phyloP scores from a whole-genome alignment of 192 early-diverging fungal species.

The Podila verticillata region DNA sequence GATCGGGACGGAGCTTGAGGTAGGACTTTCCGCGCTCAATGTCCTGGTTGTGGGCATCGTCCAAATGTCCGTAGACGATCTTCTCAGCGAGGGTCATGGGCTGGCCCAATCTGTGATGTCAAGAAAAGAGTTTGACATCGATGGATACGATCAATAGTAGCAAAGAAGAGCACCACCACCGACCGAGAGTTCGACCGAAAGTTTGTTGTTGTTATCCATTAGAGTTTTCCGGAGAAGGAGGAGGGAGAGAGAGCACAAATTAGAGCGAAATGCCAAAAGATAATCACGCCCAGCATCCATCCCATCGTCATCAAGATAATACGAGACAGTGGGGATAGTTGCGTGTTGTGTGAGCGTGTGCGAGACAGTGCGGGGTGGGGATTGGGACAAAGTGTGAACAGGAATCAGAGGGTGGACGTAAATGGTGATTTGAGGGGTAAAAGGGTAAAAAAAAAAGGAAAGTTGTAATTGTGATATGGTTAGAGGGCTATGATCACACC shows the following conservation, averaged over 20 bases:
- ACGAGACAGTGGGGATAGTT: too few species aligned
- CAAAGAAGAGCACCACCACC: neutral
- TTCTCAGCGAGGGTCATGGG: slow-evolving; percentile 97
- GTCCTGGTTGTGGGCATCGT: slow-evolving; percentile 94
- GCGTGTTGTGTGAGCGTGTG: too few species aligned
- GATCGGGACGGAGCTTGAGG: slow-evolving; percentile 96
- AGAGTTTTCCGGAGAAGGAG: neutral
- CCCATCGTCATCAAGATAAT: too few species aligned
- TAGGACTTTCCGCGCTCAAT: slow-evolving; percentile 93
- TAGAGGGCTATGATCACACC: neutral
- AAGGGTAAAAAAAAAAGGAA: neutral
- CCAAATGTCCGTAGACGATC: slow-evolving; percentile 98
- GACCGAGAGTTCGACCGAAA: too few species aligned
- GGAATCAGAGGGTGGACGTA: neutral
- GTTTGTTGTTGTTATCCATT: neutral
- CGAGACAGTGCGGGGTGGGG: neutral
- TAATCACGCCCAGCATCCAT: neutral
- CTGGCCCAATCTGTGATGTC: slow-evolving; percentile 74
- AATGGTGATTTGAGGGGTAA: slow-evolving; percentile 1
- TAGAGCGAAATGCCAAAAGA: too few species aligned
- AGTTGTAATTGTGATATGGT: neutral
- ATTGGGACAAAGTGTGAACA: neutral
- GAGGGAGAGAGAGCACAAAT: too few species aligned
- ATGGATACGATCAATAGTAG: neutral
- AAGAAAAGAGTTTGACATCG: neutral